A percentile compares a stretch with the other conserved stretches of the same genome.
Evolutionary conservation across 305 asterid species (phyloP).

Genomic region (Fraxinus velutina): DNA sequence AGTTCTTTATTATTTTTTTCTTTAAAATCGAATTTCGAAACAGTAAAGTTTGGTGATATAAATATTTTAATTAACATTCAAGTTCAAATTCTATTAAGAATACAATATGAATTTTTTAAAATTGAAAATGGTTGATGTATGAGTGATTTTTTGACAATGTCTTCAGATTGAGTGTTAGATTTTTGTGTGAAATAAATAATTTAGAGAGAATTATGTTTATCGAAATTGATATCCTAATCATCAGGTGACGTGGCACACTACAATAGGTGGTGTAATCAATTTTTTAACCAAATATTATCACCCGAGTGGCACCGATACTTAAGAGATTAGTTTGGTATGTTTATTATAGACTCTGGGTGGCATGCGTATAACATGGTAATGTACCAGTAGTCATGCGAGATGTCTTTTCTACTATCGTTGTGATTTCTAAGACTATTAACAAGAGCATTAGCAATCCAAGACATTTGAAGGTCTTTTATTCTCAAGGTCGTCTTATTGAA

Average conservation of each 20-base stretch:
- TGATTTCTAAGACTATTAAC: no score
- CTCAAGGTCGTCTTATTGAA: neutral
- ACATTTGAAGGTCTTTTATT: no score
- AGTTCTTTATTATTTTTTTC: neutral
- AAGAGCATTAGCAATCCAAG: no score
- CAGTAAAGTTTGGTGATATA: neutral
- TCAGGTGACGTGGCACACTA: neutral
- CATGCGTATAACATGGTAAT: neutral
- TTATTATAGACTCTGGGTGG: neutral
- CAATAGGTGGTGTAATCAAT: neutral
- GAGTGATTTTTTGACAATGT: neutral
- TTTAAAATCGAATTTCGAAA: neutral
- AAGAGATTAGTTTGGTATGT: neutral
- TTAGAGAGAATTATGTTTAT: neutral
- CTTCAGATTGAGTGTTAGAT: neutral
- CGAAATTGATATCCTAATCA: neutral
- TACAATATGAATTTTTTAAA: neutral
- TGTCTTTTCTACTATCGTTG: neutral
- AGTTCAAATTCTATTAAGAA: neutral
- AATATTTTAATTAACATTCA: neutral
- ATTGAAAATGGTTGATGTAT: neutral
- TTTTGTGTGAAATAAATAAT: neutral
- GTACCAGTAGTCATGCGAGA: neutral
- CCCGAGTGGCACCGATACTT: neutral
- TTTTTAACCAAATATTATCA: neutral